Evolutionary conservation across 1,139 yeast genomes (phyloP), one percentile per base, ranked within the genome.

Genomic region (Suhomyces anneliseae): DNA sequence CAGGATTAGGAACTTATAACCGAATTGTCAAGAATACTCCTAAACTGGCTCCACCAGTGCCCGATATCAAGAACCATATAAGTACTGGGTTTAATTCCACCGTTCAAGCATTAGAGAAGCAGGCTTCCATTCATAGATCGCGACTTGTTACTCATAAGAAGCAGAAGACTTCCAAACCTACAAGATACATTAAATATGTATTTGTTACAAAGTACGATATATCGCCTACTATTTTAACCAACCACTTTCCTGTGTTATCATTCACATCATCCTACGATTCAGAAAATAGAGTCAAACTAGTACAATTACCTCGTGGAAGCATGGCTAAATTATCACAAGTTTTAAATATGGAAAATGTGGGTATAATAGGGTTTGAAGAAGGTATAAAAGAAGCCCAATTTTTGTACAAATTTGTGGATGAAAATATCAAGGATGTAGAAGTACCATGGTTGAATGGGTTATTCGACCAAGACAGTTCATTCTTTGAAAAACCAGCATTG

Each of bases 181-280:
- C 26, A 24, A 39, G 34, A 8, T 57, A 58, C 31, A 56, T 76
- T 5, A 66, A 64, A 43, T 75, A 74, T 49, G 74, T 83, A 1
- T 77, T 83, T 58, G 82, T 83, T 12, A 77, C 85, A 50, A 81
- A 76, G 53, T 60, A 68, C 9, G 88, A 83, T 50, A 70, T 83
- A 19, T 60, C 69, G 1, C 82, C 85, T 3, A 60, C 69, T 4
- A 55, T 83, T 6, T 54, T 83, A 19, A 69, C 75, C 5, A 72
- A 73, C 44, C 82, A 78, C 44, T 74, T 83, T 47, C 89, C 89
- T 0, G 67, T 73, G 1, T 62, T 83, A 15, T 61, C 79, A 12
- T 72, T 62, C 46, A 69, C 82, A 2, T 76, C 87, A 0, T 72
- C 81, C 0, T 52, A 50, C 37, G 58, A 64, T 0, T 39, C 49